Percentiles rank a stretch among this genome's conserved stretches.
These are phyloP conservation scores for Wickerhamiella bombiphila DNA, from an alignment of 805 yeast species.

Conservation along the genomic window DNA sequence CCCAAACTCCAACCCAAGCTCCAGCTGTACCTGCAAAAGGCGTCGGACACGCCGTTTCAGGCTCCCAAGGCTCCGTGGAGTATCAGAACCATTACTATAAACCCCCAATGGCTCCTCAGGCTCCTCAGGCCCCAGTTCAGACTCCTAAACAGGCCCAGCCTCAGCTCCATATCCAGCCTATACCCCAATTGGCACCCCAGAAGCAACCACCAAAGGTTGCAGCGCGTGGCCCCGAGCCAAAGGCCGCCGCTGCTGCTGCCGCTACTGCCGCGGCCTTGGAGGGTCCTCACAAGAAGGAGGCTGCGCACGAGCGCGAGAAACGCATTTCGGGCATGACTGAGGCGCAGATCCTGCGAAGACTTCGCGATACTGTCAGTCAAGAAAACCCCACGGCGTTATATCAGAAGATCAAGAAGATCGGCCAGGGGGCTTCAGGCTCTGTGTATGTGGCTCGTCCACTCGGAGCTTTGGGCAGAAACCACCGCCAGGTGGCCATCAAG, in stretches of 20 bases:
- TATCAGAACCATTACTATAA: too few species aligned
- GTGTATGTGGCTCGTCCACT: conserved; percentile 73
- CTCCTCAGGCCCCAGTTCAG: neutral
- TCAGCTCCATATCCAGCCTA: neutral
- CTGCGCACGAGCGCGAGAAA: conserved; percentile 44
- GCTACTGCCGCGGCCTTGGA: conserved; percentile 22
- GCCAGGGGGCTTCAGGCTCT: conserved; percentile 98
- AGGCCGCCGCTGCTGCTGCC: conserved; percentile 30
- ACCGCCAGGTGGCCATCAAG: conserved; percentile 57
- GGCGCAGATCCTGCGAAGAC: conserved; percentile 66
- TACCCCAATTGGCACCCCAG: neutral
- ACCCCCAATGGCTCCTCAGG: too few species aligned
- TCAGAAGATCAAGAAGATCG: conserved; percentile 55
- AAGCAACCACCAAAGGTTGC: neutral
- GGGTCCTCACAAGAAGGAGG: conserved; percentile 16
- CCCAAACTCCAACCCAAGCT: too few species aligned
- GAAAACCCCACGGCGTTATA: conserved; percentile 66
- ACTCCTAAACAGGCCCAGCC: neutral
- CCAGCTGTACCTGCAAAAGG: too few species aligned
- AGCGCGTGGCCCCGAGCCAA: too few species aligned
- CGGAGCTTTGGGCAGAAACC: conserved; percentile 17
- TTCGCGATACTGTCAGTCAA: conserved; percentile 67
- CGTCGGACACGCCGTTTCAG: too few species aligned
- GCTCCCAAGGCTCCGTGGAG: too few species aligned
- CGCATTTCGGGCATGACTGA: conserved; percentile 61